Base-by-base conservation (phyloP, 2,329 filamentous ascomycete species). In the Calonectria leucothoes region DNA sequence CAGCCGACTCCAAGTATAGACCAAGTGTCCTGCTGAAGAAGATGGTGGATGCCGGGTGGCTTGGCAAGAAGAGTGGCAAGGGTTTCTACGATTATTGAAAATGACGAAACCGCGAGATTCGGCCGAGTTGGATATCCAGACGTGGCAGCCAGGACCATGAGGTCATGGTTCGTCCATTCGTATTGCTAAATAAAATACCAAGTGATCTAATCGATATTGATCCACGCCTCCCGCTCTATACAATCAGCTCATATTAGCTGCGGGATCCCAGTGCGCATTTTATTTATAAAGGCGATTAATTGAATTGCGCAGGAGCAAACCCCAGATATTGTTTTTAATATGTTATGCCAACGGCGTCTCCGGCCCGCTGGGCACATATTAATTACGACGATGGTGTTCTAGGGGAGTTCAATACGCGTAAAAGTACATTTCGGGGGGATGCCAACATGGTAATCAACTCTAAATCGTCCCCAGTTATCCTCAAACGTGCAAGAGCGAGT, bases 31-130 rank as follows among this genome's bases (percentile, higher is more conserved):
- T 98, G 78, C 85, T 99, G 77, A 91, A 91, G 82, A 98, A 98
- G 86, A 98, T 98, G 95, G 97, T 99, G 2, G 95, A 98, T 88
- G 97, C 97, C 23, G 97, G 97, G 2, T 99, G 97, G 97, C 82
- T 98, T 75, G 97, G 97, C 25, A 98, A 98, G 92, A 99, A 99
- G 91, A 94, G 92, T 79, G 96, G 96, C 29, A 98, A 97, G 87
- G 97, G 97, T 3, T 98, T 98, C 84, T 98, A 98, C 82, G 94
- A 97, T 71, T 98, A 98, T 84, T 95, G 84, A 72, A 35, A 72
- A 35, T 27, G 25, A 57, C n/a, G 65, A 69, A 25, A 39, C 63
- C 4, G 25, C 25, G 14, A 52, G 3, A 48, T 20, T 61, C 33
- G 23, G n/a, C 11, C n/a, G 14, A 33, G 55, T 25, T 27, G 20